Evolutionary conservation across 2,329 filamentous ascomycete genomes (phyloP).

Genomic region (Neofusicoccum cordaticola): DNA sequence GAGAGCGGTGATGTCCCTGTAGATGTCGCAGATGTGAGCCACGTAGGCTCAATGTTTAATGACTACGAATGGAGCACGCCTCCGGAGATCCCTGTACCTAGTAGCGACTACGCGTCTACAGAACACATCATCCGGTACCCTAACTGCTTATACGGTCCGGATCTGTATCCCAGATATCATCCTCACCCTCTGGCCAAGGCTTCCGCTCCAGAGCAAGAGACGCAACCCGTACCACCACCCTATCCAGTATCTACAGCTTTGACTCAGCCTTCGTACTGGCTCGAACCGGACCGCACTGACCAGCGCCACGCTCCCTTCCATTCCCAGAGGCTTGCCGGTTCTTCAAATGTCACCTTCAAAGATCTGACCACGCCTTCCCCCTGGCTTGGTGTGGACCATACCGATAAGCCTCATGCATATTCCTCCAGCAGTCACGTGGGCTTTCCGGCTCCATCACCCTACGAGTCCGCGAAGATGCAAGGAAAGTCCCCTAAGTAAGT

Average conservation of each 20-base stretch:
- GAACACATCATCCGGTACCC: slow-evolving; percentile 20
- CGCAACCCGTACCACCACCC: slow-evolving; percentile 9
- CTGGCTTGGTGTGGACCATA: too few relatives aligned
- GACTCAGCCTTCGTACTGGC: slow-evolving; percentile 20
- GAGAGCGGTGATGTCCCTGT: not conserved
- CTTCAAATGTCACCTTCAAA: too few relatives aligned
- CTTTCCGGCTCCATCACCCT: too few relatives aligned
- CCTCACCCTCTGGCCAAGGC: slow-evolving; percentile 37
- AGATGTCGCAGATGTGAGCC: not conserved
- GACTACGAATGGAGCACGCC: slow-evolving; percentile 9
- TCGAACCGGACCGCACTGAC: slow-evolving; percentile 15
- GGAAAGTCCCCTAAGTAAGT: too few relatives aligned
- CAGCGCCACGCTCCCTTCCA: not conserved
- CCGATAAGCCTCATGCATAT: too few relatives aligned
- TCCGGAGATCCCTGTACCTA: slow-evolving; percentile 26
- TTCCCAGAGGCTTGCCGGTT: too few relatives aligned
- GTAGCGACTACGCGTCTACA: slow-evolving; percentile 31
- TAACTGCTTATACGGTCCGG: slow-evolving; percentile 9
- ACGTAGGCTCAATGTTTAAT: not conserved
- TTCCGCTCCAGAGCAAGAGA: slow-evolving; percentile 29
- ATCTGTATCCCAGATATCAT: slow-evolving; percentile 21
- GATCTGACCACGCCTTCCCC: too few relatives aligned
- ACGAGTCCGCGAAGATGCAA: too few relatives aligned
- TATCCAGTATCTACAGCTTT: slow-evolving; percentile 36
- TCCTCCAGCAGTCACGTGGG: too few relatives aligned